A percentile compares a stretch with the other conserved stretches of the same genome.
Evolutionary conservation across 345 rosid species (phyloP).

Genomic region (Atalantia buxifolia): DNA sequence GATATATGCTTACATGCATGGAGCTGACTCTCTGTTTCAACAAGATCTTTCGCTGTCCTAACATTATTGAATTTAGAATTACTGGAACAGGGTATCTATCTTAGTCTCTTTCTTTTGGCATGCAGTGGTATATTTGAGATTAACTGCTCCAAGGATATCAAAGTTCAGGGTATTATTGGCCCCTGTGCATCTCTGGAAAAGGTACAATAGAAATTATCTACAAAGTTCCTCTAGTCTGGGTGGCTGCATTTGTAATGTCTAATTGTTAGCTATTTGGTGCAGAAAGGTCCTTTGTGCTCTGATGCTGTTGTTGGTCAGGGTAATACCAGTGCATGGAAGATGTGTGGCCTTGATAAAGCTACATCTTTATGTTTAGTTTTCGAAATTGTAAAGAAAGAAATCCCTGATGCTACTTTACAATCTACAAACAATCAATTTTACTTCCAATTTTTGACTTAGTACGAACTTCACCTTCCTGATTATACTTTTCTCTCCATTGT

Average conservation of each 20-base stretch:
- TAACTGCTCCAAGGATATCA: slow-evolving; percentile 85
- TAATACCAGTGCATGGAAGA: slow-evolving; percentile 91
- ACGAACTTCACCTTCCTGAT: slow-evolving; percentile 24
- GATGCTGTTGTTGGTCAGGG: slow-evolving; percentile 82
- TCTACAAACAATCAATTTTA: slow-evolving; percentile 76
- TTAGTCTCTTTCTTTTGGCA: background rate
- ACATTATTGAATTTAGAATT: background rate
- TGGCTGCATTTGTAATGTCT: slow-evolving; percentile 15
- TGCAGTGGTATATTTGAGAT: slow-evolving; percentile 89
- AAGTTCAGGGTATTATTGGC: slow-evolving; percentile 83
- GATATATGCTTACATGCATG: background rate
- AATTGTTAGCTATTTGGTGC: slow-evolving; percentile 33
- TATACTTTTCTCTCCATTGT: slow-evolving; percentile 3
- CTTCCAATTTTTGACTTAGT: slow-evolving; percentile 94
- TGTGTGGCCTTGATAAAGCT: slow-evolving; percentile 92
- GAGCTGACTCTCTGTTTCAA: background rate
- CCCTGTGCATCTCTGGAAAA: slow-evolving; percentile 94
- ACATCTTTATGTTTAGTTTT: slow-evolving; percentile 83
- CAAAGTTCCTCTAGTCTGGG: slow-evolving; percentile 8
- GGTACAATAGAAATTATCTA: slow-evolving; percentile 36
- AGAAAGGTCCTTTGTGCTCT: slow-evolving; percentile 91
- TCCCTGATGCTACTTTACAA: slow-evolving; percentile 56
- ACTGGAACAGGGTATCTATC: background rate
- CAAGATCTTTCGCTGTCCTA: background rate
- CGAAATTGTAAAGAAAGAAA: slow-evolving; percentile 76